Evolutionary conservation across 2,329 filamentous ascomycete genomes (phyloP).

Genomic region (Colletotrichum euphorbiae): DNA sequence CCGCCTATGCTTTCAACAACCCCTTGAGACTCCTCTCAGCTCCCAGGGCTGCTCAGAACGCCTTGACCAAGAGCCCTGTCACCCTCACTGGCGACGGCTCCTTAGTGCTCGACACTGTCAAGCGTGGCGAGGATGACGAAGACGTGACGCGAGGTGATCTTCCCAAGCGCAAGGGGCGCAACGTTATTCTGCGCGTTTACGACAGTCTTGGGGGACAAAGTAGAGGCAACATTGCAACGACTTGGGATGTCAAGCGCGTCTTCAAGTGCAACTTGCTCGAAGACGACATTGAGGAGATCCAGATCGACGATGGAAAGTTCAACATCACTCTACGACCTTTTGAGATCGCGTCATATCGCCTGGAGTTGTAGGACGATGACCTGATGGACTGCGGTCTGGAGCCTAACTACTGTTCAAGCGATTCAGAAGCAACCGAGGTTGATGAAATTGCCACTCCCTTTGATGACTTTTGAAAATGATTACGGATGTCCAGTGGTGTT

Average conservation of each 20-base stretch:
- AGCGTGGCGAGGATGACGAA: slow-evolving; percentile 90
- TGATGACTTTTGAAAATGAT: slow-evolving; percentile 20
- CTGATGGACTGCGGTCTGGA: slow-evolving; percentile 26
- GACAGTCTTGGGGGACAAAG: slow-evolving; percentile 88
- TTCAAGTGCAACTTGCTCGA: slow-evolving; percentile 90
- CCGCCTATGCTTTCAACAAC: slow-evolving; percentile 91
- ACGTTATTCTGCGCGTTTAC: slow-evolving; percentile 86
- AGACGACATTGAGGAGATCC: slow-evolving; percentile 80
- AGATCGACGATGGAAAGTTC: slow-evolving; percentile 63
- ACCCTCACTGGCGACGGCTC: slow-evolving; percentile 74
- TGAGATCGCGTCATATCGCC: slow-evolving; percentile 84
- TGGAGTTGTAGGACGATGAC: slow-evolving; percentile 60
- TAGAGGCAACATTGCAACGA: slow-evolving; percentile 76
- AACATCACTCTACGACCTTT: slow-evolving; percentile 79
- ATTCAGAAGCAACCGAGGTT: not conserved
- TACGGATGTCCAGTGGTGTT: not conserved
- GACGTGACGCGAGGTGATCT: slow-evolving; percentile 75
- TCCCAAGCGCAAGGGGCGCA: slow-evolving; percentile 75
- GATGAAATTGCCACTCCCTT: slow-evolving; percentile 10
- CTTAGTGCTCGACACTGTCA: slow-evolving; percentile 87
- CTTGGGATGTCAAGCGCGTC: slow-evolving; percentile 78
- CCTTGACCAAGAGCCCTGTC: slow-evolving; percentile 62
- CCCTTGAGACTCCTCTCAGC: slow-evolving; percentile 71
- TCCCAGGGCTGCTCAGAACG: slow-evolving; percentile 45
- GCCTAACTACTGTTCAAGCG: not conserved